Percentiles rank a stretch among this genome's conserved stretches.
These are phyloP conservation scores for Blastocystis hominis DNA, from an alignment of 352 stramenopile species.

Conservation along the genomic window DNA sequence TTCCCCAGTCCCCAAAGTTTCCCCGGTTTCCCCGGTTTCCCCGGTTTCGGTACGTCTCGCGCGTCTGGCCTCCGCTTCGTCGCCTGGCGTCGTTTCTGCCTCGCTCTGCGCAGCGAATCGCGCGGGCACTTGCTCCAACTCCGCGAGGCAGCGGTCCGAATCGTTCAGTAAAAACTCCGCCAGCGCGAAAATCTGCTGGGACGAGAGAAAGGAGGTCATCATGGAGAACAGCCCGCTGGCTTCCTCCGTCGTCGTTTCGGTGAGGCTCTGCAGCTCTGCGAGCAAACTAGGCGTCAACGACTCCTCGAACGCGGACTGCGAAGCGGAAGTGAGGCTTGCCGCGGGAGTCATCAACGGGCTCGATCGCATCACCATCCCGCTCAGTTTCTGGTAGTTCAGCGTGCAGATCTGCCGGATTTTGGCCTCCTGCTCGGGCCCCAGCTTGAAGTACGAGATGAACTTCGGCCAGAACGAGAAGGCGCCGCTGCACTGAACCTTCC, in stretches of 20 bases:
- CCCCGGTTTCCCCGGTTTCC: no score
- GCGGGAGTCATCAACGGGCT: background rate
- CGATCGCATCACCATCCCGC: background rate
- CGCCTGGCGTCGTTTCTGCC: no score
- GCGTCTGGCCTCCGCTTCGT: no score
- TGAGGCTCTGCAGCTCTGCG: background rate
- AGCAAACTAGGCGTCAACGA: background rate
- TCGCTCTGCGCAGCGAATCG: no score
- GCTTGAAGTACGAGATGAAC: conserved; percentile 22
- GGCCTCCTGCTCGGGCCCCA: conserved; percentile 20
- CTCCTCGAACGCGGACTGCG: background rate
- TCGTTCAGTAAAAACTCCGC: background rate
- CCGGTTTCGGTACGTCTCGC: no score
- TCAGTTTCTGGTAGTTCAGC: background rate
- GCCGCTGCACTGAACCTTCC: background rate
- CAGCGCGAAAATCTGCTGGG: background rate
- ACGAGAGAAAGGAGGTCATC: background rate
- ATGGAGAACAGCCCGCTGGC: background rate
- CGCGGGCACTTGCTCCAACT: background rate
- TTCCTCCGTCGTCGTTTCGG: background rate
- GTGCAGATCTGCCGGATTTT: conserved; percentile 24
- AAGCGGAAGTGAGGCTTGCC: background rate
- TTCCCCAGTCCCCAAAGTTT: no score
- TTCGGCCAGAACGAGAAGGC: conserved; percentile 36
- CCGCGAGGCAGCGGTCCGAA: background rate